Evolutionary conservation across 257 asterid genomes (phyloP), one percentile per base, ranked within the genome.

Genomic region (Solanum lignicaule): DNA sequence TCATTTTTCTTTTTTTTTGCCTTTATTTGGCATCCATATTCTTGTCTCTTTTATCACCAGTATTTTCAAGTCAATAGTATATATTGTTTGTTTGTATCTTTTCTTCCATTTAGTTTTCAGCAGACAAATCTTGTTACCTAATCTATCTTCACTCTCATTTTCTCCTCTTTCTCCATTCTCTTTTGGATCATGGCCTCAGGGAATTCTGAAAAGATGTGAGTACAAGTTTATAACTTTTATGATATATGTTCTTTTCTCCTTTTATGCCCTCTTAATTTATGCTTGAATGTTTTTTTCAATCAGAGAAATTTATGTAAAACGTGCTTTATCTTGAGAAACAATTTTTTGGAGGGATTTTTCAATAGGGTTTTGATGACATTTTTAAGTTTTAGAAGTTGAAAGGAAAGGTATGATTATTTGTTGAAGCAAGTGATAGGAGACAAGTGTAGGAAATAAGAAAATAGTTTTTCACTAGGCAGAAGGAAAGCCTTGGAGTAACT

Each of bases 181-280:
- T 1, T 5, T 6, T 43, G 36, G 62, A 36, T 75, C 88, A 87
- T 87, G 88, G 86, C 23, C 11, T 33, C 27, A 21, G 68, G 55
- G 81, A 66, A 79, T 21, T 41, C 52, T 60, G 86, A 87, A 35
- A 78, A 46, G 75, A 48, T 87, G 89, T 87, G 48, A 83, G 84
- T 69, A 25, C 5, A 10, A 21, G 52, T 38, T 38, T 87, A 85
- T 78, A 71, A 78, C 62, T 75, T 7, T 79, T 79, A 27, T 79
- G 39, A 43, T 72, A 72, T 72, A 72, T 27, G 16, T 43, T 43
- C 55, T 39, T n/a, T 25, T n/a, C 62, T 78, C 62, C n/a, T 76
- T 76, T n/a, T 76, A 7, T 76, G 83, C 25, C 43, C 33, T 75
- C 62, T 3, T 78, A 7, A 41, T 25, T 39, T 39, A 41, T 58